Evolutionary conservation across 2,329 filamentous ascomycete genomes (phyloP), one percentile per base, ranked within the genome.

Genomic region (Fusarium sp.): DNA sequence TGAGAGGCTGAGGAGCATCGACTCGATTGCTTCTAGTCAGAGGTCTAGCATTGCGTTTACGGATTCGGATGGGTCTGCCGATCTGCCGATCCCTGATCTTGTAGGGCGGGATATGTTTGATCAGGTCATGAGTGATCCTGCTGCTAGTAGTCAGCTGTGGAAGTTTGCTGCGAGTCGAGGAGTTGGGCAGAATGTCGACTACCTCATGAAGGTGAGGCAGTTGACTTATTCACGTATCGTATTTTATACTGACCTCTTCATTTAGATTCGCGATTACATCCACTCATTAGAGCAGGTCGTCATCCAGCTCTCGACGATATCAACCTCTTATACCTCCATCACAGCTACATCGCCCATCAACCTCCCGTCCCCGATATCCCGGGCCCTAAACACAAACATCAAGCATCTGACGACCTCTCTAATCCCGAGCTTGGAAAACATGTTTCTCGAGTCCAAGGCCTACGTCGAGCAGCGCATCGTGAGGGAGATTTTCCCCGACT

Each of bases 111-210:
- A 88, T 29, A 84, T 87, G 27, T 87, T 90, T 64, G 84, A 86
- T 54, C 80, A 87, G 71, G 86, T 87, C 2, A 82, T 90, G 57
- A 83, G 85, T 70, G 85, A 89, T 69, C 84, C 86, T 0, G 81
- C 81, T 5, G 87, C 86, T 1, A 84, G 84, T 2, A 82, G 84
- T 65, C 83, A 85, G 35, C 79, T 90, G 22, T 82, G 85, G 64
- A 83, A 82, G 50, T 90, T 89, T 76, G 87, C 87, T n/a, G 83
- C 85, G 57, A 82, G 78, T 34, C 80, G 82, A 35, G 83, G 85
- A 37, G 85, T 83, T 64, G 85, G 83, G 2, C 85, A 88, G 62
- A 86, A 88, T 68, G 80, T 90, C 66, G 87, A 86, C 64, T 89
- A 88, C 63, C 79, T 89, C 24, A 81, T 87, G 63, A 87, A 87